These are phyloP conservation scores for Populus tomentosa DNA, from an alignment of 441 rosid genomes.

Conservation along the genomic window DNA sequence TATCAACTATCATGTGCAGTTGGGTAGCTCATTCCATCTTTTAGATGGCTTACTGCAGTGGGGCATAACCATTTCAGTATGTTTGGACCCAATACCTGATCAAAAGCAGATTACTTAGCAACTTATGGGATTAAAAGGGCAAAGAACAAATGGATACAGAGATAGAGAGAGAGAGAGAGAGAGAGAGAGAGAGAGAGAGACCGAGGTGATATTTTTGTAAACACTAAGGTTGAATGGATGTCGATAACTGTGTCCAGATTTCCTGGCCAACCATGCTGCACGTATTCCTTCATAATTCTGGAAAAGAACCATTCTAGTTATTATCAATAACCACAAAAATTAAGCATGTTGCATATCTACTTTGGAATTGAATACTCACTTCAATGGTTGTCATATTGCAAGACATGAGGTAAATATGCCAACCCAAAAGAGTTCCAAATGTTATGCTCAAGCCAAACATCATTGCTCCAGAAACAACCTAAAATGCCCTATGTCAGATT, in stretches of 20 bases:
- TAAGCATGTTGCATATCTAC: background rate
- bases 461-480: slow-evolving; percentile 36
- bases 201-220: slow-evolving; percentile 62
- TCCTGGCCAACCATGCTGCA: slow-evolving; percentile 75
- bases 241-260: slow-evolving; percentile 71
- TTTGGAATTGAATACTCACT: slow-evolving; percentile 24
- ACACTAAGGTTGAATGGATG: slow-evolving; percentile 59
- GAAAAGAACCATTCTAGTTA: slow-evolving; percentile 5
- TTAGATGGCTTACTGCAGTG: slow-evolving; percentile 44
- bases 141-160: slow-evolving; percentile 18
- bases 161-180: slow-evolving; percentile 21
- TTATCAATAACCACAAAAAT: background rate
- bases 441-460: slow-evolving; percentile 31
- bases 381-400: slow-evolving; percentile 62
- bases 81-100: slow-evolving; percentile 69
- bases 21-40: slow-evolving; percentile 52
- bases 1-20: slow-evolving; percentile 36
- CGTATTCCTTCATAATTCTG: slow-evolving; percentile 73
- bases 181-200: slow-evolving; percentile 31
- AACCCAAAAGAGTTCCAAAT: slow-evolving; percentile 47
- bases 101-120: background rate
- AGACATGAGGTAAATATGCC: slow-evolving; percentile 50
- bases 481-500: background rate
- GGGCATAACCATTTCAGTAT: slow-evolving; percentile 69
- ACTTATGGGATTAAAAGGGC: background rate